Base-by-base conservation (phyloP, 495 filamentous ascomycete species). In the Penicillium fimorum region DNA sequence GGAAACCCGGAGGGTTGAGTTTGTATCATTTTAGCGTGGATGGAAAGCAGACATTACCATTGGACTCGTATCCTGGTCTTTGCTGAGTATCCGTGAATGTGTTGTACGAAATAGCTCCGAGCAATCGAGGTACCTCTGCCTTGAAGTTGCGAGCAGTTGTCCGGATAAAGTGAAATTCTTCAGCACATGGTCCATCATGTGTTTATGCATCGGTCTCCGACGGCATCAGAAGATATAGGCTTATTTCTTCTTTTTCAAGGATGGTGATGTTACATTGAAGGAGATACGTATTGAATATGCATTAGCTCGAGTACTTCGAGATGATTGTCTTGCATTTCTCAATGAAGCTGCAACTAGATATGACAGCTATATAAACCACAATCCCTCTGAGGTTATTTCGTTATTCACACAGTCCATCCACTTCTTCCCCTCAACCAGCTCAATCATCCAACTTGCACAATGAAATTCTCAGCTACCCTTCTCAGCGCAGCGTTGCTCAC, bases 381-480 rank as follows among this genome's bases (percentile, higher is more conserved):
- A 5, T 7, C 12, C 29, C 29, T 20, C 20, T 15, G 2, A 5
- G 1, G 8, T 27, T 12, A 9, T 40, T 12, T 50, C 15, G 2
- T 9, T 17, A 35, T 24, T 17, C 32, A 10, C 20, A 24, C 20
- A 37, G 11, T 37, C 47, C 22, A 27, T 35, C 32, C 10, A 24
- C 4, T 24, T 38, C 33, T 11, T 38, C 15, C 13, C 33, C 10
- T 15, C 33, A 7, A 50, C 25, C 24, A 40, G 6, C 29, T 12
- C 24, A 27, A 12, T 5, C 7, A 12, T 18, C 15, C 15, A 40
- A 30, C 17, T 1, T 20, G 7, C 35, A 64, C 20, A 10, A 73
- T 73, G 69, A 73, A 70, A 60, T 64, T 70, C 57, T 62, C 63
- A 9, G 48, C 59, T n/a, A 32, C 47, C 29, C 24, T 70, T 10